Percentiles rank a stretch among this genome's conserved stretches.
Evolutionary conservation across 768 basidiomycete genomes (phyloP).

Genomic region (Mycena filopes): DNA sequence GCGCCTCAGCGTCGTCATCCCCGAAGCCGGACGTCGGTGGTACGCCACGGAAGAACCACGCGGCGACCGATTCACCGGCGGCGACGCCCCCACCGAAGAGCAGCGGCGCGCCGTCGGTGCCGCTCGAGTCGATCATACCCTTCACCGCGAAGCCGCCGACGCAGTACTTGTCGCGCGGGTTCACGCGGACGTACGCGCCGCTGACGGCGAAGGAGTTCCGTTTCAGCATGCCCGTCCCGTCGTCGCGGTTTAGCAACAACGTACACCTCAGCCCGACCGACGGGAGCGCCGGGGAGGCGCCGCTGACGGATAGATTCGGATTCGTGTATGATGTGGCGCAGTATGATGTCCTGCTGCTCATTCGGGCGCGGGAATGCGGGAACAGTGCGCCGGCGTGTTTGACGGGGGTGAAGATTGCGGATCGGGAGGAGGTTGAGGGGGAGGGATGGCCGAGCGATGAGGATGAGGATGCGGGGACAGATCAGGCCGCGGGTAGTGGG

Average conservation of each 20-base stretch:
- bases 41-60: too few relatives aligned
- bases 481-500: conserved; percentile 54
- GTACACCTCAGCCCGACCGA: conserved; percentile 46
- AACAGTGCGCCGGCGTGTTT: conserved; percentile 85
- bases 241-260: too few relatives aligned
- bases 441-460: conserved; percentile 73
- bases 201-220: conserved; percentile 80
- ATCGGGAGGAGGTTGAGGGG: conserved; percentile 82
- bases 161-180: conserved; percentile 80
- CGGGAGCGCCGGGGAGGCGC: conserved; percentile 58
- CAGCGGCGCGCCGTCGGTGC: conserved; percentile 60
- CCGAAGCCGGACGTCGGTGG: too few relatives aligned
- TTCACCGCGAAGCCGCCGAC: conserved; percentile 84
- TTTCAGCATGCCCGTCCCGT: conserved; percentile 50
- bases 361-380: conserved; percentile 76
- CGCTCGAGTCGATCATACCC: conserved; percentile 86
- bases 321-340: conserved; percentile 90
- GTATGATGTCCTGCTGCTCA: conserved; percentile 82
- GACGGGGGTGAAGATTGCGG: conserved; percentile 89
- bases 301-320: conserved; percentile 87
- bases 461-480: conserved; percentile 39
- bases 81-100: conserved; percentile 27
- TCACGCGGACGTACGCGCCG: conserved; percentile 78
- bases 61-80: conserved; percentile 33
- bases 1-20: conserved; percentile 34